These are phyloP conservation scores for Saccharum hybrid DNA, from an alignment of 202 grass and related monocot genomes.

Conservation along the genomic window DNA sequence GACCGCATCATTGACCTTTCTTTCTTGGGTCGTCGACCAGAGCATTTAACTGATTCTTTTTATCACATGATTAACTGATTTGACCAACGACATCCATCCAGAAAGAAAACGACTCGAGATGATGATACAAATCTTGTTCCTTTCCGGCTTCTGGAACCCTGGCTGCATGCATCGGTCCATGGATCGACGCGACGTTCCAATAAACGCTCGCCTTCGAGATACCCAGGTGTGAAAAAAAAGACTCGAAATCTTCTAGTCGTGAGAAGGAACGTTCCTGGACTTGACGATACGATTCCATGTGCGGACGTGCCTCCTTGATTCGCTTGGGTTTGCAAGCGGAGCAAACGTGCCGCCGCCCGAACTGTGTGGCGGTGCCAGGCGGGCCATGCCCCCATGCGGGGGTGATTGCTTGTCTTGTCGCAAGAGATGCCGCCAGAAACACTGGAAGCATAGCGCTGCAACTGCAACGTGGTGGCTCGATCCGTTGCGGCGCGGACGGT, in stretches of 20 bases:
- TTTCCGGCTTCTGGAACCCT: not conserved
- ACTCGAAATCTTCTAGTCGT: not conserved
- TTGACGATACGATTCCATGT: conserved; percentile 3
- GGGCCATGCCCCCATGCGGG: too few relatives aligned
- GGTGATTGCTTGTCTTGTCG: too few relatives aligned
- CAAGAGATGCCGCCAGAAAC: too few relatives aligned
- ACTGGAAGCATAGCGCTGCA: too few relatives aligned
- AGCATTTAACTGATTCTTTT: not conserved
- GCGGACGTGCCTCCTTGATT: not conserved
- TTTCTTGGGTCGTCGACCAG: not conserved
- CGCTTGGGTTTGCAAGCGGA: conserved; percentile 1
- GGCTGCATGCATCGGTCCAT: not conserved
- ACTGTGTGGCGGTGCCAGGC: not conserved
- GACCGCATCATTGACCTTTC: not conserved
- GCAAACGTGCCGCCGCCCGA: not conserved
- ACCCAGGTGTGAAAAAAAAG: not conserved
- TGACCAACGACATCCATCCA: not conserved
- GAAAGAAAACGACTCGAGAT: not conserved
- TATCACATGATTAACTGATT: not conserved
- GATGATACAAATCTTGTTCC: not conserved
- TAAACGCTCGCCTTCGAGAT: not conserved
- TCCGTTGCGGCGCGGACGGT: too few relatives aligned
- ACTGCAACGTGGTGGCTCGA: too few relatives aligned
- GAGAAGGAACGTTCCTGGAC: conserved; percentile 34
- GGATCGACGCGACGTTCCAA: not conserved